Percentiles rank a stretch among this genome's conserved stretches.
phyloP scores from a whole-genome alignment of 345 rosid genomes.

The Eucalyptus curtisii region DNA sequence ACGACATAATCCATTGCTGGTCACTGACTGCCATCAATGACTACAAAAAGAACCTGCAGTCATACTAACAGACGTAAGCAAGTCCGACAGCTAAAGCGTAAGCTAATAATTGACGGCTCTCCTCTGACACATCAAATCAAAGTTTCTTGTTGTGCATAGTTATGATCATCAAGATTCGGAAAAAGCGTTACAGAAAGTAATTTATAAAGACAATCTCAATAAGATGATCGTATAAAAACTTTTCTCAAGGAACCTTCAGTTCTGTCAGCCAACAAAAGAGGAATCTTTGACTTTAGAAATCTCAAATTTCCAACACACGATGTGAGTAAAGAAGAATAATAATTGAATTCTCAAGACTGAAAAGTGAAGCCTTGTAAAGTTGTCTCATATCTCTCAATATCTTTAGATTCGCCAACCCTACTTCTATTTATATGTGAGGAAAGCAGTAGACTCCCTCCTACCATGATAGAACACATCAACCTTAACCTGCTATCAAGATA shows the following conservation, averaged over 20 bases:
- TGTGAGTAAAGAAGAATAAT: neutral
- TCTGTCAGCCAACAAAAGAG: neutral
- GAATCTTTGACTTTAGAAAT: neutral
- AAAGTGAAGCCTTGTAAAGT: neutral
- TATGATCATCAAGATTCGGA: neutral
- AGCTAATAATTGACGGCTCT: neutral
- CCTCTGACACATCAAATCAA: neutral
- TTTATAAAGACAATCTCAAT: neutral
- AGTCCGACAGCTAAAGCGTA: neutral
- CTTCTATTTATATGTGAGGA: neutral
- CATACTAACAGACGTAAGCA: neutral
- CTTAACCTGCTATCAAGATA: neutral
- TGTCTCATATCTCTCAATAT: neutral
- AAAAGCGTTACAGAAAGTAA: neutral
- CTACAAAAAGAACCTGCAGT: constrained; percentile 64
- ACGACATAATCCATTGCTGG: constrained; percentile 28
- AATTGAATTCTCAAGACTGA: neutral
- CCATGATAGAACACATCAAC: neutral
- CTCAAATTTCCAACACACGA: neutral
- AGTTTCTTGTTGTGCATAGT: neutral
- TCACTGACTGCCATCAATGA: constrained; percentile 37
- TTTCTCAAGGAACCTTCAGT: neutral
- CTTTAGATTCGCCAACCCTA: neutral
- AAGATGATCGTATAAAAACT: neutral
- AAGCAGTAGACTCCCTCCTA: neutral